Percentiles rank a stretch among this genome's conserved stretches.
phyloP scores from a whole-genome alignment of 2,329 filamentous ascomycete genomes.

The Cytospora schulzeri region DNA sequence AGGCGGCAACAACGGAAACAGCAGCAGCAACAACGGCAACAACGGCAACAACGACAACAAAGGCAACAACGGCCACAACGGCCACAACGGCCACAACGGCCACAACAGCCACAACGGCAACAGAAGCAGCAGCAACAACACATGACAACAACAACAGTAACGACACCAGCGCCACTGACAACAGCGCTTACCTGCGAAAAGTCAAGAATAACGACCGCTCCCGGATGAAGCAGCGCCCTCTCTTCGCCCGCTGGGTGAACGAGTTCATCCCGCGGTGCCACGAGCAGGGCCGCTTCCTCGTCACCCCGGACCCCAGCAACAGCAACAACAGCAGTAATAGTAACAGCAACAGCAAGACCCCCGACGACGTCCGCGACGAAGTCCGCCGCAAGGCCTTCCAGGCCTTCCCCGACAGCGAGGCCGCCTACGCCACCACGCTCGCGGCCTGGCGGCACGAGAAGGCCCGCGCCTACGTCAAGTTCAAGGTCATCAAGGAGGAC shows the following conservation, averaged over 20 bases:
- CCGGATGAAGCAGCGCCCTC: slow-evolving; percentile 55
- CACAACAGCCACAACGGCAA: too few relatives aligned
- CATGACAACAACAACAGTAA: too few relatives aligned
- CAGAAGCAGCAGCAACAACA: too few relatives aligned
- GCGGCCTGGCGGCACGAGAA: slow-evolving; percentile 44
- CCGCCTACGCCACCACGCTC: slow-evolving; percentile 48
- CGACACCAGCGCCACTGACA: slow-evolving; percentile 30
- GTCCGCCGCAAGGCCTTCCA: slow-evolving; percentile 57
- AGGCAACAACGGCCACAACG: too few relatives aligned
- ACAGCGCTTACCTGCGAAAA: slow-evolving; percentile 33
- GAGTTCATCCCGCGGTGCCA: slow-evolving; percentile 62
- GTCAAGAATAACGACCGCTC: slow-evolving; percentile 59
- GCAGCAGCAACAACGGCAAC: too few relatives aligned
- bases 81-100: too few relatives aligned
- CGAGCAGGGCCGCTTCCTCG: slow-evolving; percentile 40
- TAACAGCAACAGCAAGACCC: slow-evolving; percentile 1
- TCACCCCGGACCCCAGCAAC: neutral
- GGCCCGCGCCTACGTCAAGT: slow-evolving; percentile 33
- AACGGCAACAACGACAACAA: too few relatives aligned
- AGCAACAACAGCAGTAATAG: too few relatives aligned
- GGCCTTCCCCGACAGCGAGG: slow-evolving; percentile 47
- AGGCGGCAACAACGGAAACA: too few relatives aligned
- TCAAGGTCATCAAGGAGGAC: slow-evolving; percentile 34
- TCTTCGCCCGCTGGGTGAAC: slow-evolving; percentile 63
- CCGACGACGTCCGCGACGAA: slow-evolving; percentile 41